Evolutionary conservation across 768 basidiomycete genomes (phyloP), one percentile per base, ranked within the genome.

Genomic region (Dacryopinax primogenitus): DNA sequence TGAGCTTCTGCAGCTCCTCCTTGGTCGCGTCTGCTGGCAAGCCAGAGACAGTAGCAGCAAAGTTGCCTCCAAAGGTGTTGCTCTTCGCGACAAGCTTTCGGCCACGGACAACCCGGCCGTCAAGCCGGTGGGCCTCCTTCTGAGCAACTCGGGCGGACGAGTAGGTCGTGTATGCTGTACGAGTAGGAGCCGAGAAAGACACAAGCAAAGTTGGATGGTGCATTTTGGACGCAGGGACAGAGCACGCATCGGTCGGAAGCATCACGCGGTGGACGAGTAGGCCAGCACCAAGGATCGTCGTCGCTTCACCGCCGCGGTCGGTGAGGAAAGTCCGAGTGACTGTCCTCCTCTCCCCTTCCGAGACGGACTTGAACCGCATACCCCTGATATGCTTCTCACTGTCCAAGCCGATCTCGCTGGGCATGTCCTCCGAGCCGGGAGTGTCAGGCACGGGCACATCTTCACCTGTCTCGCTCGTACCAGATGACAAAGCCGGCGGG

Each of bases 131-230:
- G 4, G 88, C 79, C 1, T 81, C 87, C 23, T 73, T 70, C 26
- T 79, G 73, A 0, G 89, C 88, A 9, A 77, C 75, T 44, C 76
- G 74, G 63, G 76, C 68, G 0, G 77, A 80, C 0, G 75, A 71
- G 68, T 86, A 91, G 1, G 90, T 88, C 15, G 81, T 83, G 66
- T 82, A 91, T 0, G 81, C 86, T 0, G 76, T 76, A 41, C 78
- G 78, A 21, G 74, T 72, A 0, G 90, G 84, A 1, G 80, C 81
- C 3, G 83, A 81, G 64, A 28, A 66, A 39, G 39, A 67, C 41
- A 32, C 15, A 1, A 62, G 45, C 62, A 33, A 23, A 65, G 45
- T 62, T 26, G 33, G 61, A 58, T 33, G 26, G 16, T 45, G 66
- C 23, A 33, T 34, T 62, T 9, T 65, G 45, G 18, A 37, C 51